Evolutionary conservation across 1,139 yeast genomes (phyloP).

Genomic region (Candida sanyaensis): DNA sequence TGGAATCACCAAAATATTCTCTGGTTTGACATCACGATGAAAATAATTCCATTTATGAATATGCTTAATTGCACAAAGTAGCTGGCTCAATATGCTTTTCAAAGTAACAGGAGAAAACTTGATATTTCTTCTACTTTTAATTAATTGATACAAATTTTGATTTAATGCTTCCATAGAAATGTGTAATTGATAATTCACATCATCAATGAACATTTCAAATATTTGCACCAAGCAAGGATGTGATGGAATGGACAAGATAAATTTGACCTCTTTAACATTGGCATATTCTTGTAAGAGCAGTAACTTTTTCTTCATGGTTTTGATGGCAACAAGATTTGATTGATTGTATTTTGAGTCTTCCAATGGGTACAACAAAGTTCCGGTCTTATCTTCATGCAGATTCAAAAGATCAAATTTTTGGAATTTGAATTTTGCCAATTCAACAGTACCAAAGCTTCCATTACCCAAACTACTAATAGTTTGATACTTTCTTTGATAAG

Average conservation of each 20-base stretch:
- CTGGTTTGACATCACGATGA: conserved; percentile 85
- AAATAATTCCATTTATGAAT: conserved; percentile 75
- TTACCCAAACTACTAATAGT: conserved; percentile 60
- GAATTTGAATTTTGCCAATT: conserved; percentile 51
- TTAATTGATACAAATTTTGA: conserved; percentile 73
- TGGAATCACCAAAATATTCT: conserved; percentile 71
- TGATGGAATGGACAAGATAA: conserved; percentile 68
- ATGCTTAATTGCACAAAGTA: conserved; percentile 76
- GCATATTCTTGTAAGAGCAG: conserved; percentile 56
- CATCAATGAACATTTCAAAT: conserved; percentile 77
- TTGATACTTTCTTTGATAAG: conserved; percentile 48
- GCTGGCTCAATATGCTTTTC: conserved; percentile 66
- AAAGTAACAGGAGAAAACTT: conserved; percentile 60
- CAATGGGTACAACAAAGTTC: conserved; percentile 55
- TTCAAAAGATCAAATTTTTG: conserved; percentile 16
- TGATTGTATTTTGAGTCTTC: conserved; percentile 23
- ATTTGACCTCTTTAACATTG: conserved; percentile 71
- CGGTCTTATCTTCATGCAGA: conserved; percentile 19
- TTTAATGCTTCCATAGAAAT: conserved; percentile 91
- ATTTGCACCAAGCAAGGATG: conserved; percentile 74
- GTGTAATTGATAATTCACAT: conserved; percentile 56
- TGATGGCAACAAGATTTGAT: conserved; percentile 74
- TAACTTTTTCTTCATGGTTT: conserved; percentile 66
- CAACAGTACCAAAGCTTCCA: conserved; percentile 79
- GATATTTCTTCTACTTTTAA: conserved; percentile 54